A percentile compares a stretch with the other conserved stretches of the same genome.
Evolutionary conservation across 352 stramenopile species (phyloP).

Genomic region (Blastocystis sp.): DNA sequence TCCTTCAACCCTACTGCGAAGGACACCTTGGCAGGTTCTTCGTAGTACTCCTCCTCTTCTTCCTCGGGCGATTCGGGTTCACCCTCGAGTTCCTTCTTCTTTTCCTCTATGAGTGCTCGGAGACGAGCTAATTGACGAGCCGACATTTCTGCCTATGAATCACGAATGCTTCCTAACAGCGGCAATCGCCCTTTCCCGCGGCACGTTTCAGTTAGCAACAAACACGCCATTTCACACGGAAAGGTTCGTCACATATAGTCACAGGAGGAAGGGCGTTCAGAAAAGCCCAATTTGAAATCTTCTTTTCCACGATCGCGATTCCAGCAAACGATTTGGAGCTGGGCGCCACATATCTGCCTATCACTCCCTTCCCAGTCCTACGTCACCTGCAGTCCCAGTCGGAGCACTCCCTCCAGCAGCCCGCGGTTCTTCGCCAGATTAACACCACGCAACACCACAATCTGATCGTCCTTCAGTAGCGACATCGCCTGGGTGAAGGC

Average conservation of each 20-base stretch:
- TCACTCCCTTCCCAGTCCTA: not conserved
- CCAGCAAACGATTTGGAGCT: not conserved
- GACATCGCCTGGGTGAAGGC: not conserved
- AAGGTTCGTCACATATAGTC: not conserved
- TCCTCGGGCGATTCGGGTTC: not conserved
- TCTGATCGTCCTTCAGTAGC: not conserved
- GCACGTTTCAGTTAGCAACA: too few relatives aligned
- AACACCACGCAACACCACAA: not conserved
- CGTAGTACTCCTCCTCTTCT: slow-evolving; percentile 30
- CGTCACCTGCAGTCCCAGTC: not conserved
- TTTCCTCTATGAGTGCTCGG: slow-evolving; percentile 35
- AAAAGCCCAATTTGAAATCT: not conserved
- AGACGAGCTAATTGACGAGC: slow-evolving; percentile 19
- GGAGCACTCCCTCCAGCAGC: not conserved
- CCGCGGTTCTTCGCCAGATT: not conserved
- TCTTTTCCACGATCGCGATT: not conserved
- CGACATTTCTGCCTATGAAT: too few relatives aligned
- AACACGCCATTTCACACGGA: not conserved
- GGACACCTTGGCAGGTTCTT: not conserved
- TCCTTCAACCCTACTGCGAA: not conserved
- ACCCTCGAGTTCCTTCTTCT: not conserved
- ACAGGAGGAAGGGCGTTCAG: not conserved
- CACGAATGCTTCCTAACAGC: not conserved
- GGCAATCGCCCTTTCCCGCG: too few relatives aligned
- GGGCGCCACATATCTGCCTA: not conserved